Evolutionary conservation across 176 grass and related monocot species (phyloP).

Genomic region (Stipa capillata): DNA sequence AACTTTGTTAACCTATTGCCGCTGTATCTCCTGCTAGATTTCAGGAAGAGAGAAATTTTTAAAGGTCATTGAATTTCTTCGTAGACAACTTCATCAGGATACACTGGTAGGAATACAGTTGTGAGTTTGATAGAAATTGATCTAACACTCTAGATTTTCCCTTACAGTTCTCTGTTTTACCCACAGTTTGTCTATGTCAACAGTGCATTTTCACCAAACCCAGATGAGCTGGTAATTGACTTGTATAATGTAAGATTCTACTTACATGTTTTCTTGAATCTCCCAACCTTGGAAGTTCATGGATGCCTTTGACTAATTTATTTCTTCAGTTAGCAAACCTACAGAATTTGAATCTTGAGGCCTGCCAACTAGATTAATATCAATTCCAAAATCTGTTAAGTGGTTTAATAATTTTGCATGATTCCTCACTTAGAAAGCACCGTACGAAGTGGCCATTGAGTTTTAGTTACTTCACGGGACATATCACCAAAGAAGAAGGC

Average conservation of each 20-base stretch:
- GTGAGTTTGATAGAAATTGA: neutral
- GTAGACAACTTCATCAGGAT: constrained; percentile 73
- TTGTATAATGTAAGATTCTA: constrained; percentile 65
- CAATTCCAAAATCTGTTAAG: too few relatives aligned
- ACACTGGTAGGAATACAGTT: constrained; percentile 43
- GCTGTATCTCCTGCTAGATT: constrained; percentile 35
- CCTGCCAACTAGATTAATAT: neutral
- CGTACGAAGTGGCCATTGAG: neutral
- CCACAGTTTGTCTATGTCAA: constrained; percentile 82
- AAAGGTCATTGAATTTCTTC: constrained; percentile 85
- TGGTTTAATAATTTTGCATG: neutral
- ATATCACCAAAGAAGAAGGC: neutral
- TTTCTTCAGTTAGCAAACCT: too few relatives aligned
- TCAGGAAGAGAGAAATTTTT: constrained; percentile 65
- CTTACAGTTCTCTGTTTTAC: constrained; percentile 13
- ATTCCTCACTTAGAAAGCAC: neutral
- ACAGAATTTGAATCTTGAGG: neutral
- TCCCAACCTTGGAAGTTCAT: neutral
- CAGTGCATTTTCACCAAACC: constrained; percentile 80
- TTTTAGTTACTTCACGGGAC: neutral
- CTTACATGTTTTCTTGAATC: neutral
- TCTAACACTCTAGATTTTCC: neutral
- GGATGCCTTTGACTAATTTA: too few relatives aligned
- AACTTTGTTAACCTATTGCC: neutral
- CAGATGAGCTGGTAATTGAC: constrained; percentile 78